Conservation (phyloP, 345 rosid species). For the Cardamine chenopodiifolia region DNA sequence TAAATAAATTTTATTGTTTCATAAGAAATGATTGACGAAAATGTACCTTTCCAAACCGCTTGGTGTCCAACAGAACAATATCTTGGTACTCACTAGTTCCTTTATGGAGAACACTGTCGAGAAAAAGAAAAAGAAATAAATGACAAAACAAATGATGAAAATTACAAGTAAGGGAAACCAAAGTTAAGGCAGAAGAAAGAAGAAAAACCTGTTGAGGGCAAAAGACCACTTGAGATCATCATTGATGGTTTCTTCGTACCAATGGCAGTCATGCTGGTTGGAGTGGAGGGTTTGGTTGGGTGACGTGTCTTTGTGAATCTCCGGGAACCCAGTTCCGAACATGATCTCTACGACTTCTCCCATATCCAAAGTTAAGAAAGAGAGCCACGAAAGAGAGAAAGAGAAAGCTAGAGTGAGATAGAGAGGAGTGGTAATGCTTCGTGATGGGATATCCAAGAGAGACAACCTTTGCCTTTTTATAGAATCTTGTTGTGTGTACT, state of each 20-base stretch:
- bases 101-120: slow-evolving; percentile 67
- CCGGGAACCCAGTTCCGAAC: slow-evolving; percentile 54
- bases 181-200: background rate
- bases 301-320: slow-evolving; percentile 48
- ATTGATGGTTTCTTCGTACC: slow-evolving; percentile 88
- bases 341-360: slow-evolving; percentile 75
- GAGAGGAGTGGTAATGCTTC: slow-evolving; percentile 21
- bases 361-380: slow-evolving; percentile 41
- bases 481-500: slow-evolving; percentile 17
- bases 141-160: background rate
- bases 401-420: background rate
- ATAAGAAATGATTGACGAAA: background rate
- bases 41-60: slow-evolving; percentile 81
- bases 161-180: background rate
- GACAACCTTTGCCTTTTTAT: slow-evolving; percentile 34
- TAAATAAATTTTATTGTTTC: background rate
- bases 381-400: background rate
- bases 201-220: slow-evolving; percentile 75
- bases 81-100: slow-evolving; percentile 85
- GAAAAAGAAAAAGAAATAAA: background rate
- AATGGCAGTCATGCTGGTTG: slow-evolving; percentile 48
- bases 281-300: slow-evolving; percentile 39
- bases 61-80: slow-evolving; percentile 82
- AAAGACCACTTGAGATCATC: slow-evolving; percentile 95
- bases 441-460: slow-evolving; percentile 33